Conservation (phyloP, 768 basidiomycete species). For the Boletus rubescentipes region DNA sequence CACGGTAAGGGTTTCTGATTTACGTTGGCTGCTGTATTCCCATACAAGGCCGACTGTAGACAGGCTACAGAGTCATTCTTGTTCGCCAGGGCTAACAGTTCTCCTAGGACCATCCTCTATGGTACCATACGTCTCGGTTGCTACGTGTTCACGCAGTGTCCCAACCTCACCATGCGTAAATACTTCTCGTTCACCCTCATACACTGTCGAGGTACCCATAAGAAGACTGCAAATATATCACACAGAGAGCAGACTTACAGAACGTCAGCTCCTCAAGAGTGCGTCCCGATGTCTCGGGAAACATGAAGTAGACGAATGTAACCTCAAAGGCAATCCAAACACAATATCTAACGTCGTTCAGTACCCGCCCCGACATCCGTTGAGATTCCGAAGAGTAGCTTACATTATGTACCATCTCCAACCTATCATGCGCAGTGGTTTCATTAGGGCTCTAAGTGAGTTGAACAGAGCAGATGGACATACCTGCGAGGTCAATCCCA, state of each 20-base stretch:
- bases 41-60: too few species aligned
- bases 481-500: conserved; percentile 5
- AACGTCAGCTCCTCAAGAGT: conserved; percentile 14
- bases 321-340: conserved; percentile 13
- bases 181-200: background rate
- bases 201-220: too few species aligned
- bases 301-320: conserved; percentile 14
- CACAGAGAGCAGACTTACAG: too few species aligned
- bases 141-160: background rate
- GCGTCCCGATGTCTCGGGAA: conserved; percentile 14
- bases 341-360: conserved; percentile 4
- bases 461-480: background rate
- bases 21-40: too few species aligned
- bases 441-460: background rate
- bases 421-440: background rate
- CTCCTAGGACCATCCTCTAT: background rate
- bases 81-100: background rate
- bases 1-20: too few species aligned
- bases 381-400: background rate
- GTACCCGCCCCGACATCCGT: too few species aligned
- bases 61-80: too few species aligned
- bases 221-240: too few species aligned
- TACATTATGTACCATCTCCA: conserved; percentile 15
- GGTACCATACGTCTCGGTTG: background rate
- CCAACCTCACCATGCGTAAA: background rate